Percentiles rank a stretch among this genome's conserved stretches.
phyloP scores from a whole-genome alignment of 192 early-diverging fungal species.

The Gryganskiella cystojenkinii region DNA sequence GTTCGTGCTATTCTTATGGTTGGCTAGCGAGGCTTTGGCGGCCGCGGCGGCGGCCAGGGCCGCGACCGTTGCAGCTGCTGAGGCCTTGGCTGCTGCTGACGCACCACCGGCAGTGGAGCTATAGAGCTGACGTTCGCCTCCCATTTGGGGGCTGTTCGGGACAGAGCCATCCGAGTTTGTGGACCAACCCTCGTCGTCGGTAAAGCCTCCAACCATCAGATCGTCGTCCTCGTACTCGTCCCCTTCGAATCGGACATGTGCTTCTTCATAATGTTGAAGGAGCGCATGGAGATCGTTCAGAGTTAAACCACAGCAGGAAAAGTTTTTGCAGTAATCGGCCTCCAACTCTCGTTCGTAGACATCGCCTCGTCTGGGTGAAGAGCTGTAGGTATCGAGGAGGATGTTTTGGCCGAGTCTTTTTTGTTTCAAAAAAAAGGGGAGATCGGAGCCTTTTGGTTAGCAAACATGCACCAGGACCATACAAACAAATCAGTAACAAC shows the following conservation, averaged over 20 bases:
- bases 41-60: constrained; percentile 22
- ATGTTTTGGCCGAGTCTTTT: constrained; percentile 15
- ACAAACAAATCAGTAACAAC: not conserved
- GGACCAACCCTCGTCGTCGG: constrained; percentile 53
- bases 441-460: not conserved
- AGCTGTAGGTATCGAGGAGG: constrained; percentile 35
- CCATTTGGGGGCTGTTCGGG: constrained; percentile 40
- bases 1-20: not conserved
- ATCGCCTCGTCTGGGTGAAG: constrained; percentile 29
- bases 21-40: not conserved
- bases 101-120: constrained; percentile 3
- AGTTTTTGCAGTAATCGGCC: constrained; percentile 94
- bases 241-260: constrained; percentile 89
- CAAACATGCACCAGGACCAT: not conserved
- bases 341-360: constrained; percentile 77
- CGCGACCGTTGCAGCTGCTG: constrained; percentile 34
- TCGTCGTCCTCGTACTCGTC: constrained; percentile 60
- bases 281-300: constrained; percentile 94
- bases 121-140: constrained; percentile 3
- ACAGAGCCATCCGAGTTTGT: constrained; percentile 33
- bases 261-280: constrained; percentile 96
- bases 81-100: constrained; percentile 16
- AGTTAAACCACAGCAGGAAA: constrained; percentile 91
- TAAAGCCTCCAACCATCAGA: constrained; percentile 18
- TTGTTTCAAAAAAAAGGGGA: not conserved